Percentiles rank a stretch among this genome's conserved stretches.
phyloP scores from a whole-genome alignment of 2,329 filamentous ascomycete genomes.

The Cadophora luteo-olivacea region DNA sequence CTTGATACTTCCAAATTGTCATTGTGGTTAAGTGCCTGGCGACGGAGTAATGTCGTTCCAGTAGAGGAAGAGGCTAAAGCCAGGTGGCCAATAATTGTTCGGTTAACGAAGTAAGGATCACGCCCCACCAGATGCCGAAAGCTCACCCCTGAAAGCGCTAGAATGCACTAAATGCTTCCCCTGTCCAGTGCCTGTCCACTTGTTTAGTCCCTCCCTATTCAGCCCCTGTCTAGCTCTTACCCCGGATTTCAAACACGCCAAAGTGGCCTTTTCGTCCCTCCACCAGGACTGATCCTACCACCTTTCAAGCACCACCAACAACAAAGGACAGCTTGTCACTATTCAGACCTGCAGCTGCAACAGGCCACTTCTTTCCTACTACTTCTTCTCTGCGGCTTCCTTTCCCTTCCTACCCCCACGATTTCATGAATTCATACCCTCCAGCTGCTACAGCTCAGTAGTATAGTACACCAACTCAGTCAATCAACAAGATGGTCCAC shows the following conservation, averaged over 20 bases:
- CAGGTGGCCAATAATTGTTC: not conserved
- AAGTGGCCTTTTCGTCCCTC: slow-evolving; percentile 35
- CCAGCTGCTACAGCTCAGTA: slow-evolving; percentile 39
- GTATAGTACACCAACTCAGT: slow-evolving; percentile 23
- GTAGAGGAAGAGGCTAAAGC: no score
- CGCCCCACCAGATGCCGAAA: slow-evolving; percentile 9
- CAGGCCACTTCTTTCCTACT: slow-evolving; percentile 12
- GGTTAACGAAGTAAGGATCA: not conserved
- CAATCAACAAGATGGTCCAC: slow-evolving; percentile 56
- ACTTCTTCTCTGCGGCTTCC: slow-evolving; percentile 7
- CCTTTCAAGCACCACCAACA: not conserved
- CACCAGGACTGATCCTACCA: not conserved
- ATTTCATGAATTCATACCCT: slow-evolving; percentile 32
- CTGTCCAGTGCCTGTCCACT: no score
- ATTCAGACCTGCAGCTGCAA: slow-evolving; percentile 18
- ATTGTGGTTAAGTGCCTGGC: no score
- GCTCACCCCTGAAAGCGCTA: not conserved
- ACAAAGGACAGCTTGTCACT: slow-evolving; percentile 35
- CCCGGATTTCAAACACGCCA: slow-evolving; percentile 36
- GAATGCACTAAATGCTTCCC: not conserved
- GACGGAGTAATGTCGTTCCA: not conserved
- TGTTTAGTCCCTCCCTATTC: no score
- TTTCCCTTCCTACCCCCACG: not conserved
- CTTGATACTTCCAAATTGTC: no score
- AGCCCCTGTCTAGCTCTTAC: slow-evolving; percentile 23